Percentiles rank a stretch among this genome's conserved stretches.
Conservation (phyloP, 176 grass and related monocot species). For the Oryza glaberrima region DNA sequence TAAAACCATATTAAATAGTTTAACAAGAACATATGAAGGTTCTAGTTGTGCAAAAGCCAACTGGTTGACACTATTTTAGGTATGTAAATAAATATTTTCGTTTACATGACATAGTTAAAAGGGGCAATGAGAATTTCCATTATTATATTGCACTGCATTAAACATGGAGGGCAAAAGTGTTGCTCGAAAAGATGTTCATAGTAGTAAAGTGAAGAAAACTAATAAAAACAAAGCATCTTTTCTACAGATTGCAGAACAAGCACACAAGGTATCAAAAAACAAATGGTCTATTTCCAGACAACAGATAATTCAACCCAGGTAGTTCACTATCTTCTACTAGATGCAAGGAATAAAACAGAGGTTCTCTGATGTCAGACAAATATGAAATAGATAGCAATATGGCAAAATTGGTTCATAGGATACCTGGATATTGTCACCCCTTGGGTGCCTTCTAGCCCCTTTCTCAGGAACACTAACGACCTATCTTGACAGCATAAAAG, state of each 20-base stretch:
- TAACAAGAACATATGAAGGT: constrained; percentile 10
- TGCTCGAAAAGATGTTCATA: background rate
- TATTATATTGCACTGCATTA: background rate
- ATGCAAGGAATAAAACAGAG: constrained; percentile 19
- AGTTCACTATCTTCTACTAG: background rate
- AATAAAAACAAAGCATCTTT: background rate
- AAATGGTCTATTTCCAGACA: background rate
- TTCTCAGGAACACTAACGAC: constrained; percentile 86
- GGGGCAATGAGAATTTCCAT: background rate
- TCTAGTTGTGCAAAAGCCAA: constrained; percentile 18
- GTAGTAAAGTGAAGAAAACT: background rate
- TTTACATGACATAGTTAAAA: constrained; percentile 21
- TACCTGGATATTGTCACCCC: constrained; percentile 83
- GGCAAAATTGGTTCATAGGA: background rate
- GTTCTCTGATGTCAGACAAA: background rate
- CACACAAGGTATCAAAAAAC: background rate
- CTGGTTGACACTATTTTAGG: background rate
- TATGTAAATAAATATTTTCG: background rate
- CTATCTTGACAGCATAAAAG: constrained; percentile 58
- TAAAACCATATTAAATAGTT: constrained; percentile 10
- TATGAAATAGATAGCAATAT: background rate
- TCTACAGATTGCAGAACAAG: background rate
- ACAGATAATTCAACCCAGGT: background rate
- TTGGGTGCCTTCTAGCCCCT: constrained; percentile 77
- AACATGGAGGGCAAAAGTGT: background rate